These are phyloP conservation scores for Rhizopogon salebrosus DNA, from an alignment of 768 basidiomycete genomes.

Conservation along the genomic window DNA sequence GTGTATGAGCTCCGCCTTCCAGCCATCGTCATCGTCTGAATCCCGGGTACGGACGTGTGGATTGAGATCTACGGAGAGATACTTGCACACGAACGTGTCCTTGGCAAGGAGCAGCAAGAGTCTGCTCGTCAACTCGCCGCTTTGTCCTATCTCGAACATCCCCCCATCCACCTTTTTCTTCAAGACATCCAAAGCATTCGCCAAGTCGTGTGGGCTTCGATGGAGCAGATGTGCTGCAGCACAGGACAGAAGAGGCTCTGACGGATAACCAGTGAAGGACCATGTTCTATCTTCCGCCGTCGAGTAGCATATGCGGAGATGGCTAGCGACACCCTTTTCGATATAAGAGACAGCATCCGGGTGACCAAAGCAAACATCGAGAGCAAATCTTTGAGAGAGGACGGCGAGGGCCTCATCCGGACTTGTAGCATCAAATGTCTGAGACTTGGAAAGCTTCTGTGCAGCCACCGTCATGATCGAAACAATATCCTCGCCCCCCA, in stretches of 20 bases:
- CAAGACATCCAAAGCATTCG: not conserved
- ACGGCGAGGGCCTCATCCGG: conserved; percentile 2
- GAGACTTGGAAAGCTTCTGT: not conserved
- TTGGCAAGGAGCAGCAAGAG: conserved; percentile 7
- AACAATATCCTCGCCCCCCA: not conserved
- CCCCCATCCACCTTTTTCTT: not conserved
- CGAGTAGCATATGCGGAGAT: conserved; percentile 9
- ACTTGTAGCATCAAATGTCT: not conserved
- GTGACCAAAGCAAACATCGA: not conserved
- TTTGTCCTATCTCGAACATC: conserved; percentile 2
- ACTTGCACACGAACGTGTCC: conserved; percentile 3
- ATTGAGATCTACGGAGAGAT: no score
- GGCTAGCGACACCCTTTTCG: conserved; percentile 6
- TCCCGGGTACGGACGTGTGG: no score
- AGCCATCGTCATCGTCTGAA: no score
- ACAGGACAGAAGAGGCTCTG: conserved; percentile 13
- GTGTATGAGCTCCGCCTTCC: conserved; percentile 4
- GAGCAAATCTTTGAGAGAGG: conserved; percentile 6
- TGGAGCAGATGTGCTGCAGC: conserved; percentile 5
- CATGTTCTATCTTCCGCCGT: conserved; percentile 6
- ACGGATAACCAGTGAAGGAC: conserved; percentile 12
- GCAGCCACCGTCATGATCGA: not conserved
- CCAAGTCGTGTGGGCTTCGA: no score
- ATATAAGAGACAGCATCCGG: not conserved
- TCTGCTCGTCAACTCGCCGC: conserved; percentile 9